Evolutionary conservation across 2,329 filamentous ascomycete species (phyloP), one percentile per base, ranked within the genome.

Genomic region (Xylaria sp.): DNA sequence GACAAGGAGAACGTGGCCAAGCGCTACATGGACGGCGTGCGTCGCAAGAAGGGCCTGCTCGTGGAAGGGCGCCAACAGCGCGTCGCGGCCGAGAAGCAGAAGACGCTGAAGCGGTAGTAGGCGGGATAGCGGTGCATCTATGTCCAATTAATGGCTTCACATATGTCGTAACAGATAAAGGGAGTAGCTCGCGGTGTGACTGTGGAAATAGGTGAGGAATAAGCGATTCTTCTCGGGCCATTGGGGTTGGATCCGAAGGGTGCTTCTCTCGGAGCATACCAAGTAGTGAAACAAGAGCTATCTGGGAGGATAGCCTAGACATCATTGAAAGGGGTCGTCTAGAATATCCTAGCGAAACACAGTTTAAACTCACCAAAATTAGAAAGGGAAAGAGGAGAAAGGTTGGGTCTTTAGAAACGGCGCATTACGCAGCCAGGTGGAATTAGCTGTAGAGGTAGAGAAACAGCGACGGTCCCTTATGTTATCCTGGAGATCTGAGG

Each of bases 1-100:
- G 96, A 99, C 82, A 89, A 89, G 78, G 96, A 98, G 85, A 98
- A 98, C 82, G 93, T 98, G 60, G 96, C 96, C 28, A 97, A 97
- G 88, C 84, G 92, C 78, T 98, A 98, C 84, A 94, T 99, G 88
- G 96, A 99, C 82, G 85, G 88, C 46, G 95, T 99, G 49, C 86
- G 96, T 77, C 87, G 86, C 78, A 87, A 94, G 80, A 99, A 99
- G 88, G 96, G 96, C 0, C 78, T 99, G 81, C 82, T 97, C 74
- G 91, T 99, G 2, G 90, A 91, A 83, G 92, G 92, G 1, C 88
- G 91, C 73, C 86, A 91, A 75, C 87, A 93, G 73, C 91, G 94
- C 49, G 91, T 90, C 70, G 93, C 96, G 84, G 96, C 94, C 1
- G 94, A 98, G 88, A 99, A 99, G 88, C 95, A 91, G 80, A 91